Conservation (phyloP, 345 rosid genomes). For the Eucalyptus dawsonii region DNA sequence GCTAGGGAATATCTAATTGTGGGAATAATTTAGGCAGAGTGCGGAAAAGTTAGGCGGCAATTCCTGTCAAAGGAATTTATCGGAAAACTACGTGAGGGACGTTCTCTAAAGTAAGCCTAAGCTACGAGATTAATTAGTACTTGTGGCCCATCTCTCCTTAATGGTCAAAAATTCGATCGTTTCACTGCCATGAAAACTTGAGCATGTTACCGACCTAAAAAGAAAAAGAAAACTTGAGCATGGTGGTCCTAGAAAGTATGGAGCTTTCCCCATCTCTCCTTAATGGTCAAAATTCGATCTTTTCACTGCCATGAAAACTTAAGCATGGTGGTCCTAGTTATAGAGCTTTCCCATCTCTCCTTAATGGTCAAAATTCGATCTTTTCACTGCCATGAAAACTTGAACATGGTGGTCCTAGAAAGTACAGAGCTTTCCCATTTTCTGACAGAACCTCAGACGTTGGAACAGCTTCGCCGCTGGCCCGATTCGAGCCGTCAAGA, state of each 20-base stretch:
- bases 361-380: background rate
- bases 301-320: background rate
- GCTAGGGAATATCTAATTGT: background rate
- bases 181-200: background rate
- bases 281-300: background rate
- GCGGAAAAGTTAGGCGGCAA: background rate
- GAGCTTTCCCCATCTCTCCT: background rate
- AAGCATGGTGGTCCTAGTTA: background rate
- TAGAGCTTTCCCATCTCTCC: background rate
- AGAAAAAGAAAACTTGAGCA: background rate
- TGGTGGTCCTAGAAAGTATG: background rate
- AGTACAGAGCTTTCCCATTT: background rate
- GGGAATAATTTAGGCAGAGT: background rate
- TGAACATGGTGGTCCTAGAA: background rate
- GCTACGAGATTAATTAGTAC: background rate
- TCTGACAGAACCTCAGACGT: background rate
- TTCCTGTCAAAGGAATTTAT: background rate
- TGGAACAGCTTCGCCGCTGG: background rate
- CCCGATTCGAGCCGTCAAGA: background rate
- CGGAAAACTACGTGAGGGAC: background rate
- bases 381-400: background rate
- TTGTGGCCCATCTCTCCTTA: background rate
- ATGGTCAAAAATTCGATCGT: background rate
- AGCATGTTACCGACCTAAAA: background rate
- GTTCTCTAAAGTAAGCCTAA: background rate